Conservation (phyloP, 1,284 basidiomycete genomes). For the Fomitiporia mediterranea region DNA sequence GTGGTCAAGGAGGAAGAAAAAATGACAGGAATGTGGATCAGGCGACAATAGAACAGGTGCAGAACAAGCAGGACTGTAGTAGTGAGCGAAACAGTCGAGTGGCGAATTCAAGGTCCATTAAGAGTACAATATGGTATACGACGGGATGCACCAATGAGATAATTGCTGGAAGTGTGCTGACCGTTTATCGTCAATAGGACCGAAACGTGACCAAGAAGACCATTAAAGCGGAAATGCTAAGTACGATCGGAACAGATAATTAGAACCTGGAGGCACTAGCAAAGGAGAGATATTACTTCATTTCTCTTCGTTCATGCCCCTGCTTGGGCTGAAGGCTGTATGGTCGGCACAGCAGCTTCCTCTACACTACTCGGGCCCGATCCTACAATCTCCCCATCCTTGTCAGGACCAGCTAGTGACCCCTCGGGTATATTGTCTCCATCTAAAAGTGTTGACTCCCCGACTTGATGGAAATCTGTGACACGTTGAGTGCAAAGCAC, state of each 20-base stretch:
- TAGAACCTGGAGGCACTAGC: background rate
- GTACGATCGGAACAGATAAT: background rate
- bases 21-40: background rate
- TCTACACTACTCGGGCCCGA: constrained; percentile 8
- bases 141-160: constrained; percentile 3
- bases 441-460: constrained; percentile 40
- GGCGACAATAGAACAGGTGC: background rate
- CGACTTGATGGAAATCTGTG: constrained; percentile 73
- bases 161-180: background rate
- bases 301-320: background rate
- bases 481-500: no score
- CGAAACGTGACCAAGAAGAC: background rate
- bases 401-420: constrained; percentile 59
- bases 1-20: background rate
- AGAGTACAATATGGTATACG: constrained; percentile 11
- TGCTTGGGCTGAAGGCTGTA: background rate
- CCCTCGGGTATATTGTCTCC: constrained; percentile 49
- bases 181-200: constrained; percentile 7
- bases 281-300: background rate
- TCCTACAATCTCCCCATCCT: constrained; percentile 23
- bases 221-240: background rate
- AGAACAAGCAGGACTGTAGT: no score
- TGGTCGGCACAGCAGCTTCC: background rate
- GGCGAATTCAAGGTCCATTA: constrained; percentile 8
- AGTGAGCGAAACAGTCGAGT: no score